phyloP scores from a whole-genome alignment of 176 grass and related monocot genomes.

The Puya raimondii region DNA sequence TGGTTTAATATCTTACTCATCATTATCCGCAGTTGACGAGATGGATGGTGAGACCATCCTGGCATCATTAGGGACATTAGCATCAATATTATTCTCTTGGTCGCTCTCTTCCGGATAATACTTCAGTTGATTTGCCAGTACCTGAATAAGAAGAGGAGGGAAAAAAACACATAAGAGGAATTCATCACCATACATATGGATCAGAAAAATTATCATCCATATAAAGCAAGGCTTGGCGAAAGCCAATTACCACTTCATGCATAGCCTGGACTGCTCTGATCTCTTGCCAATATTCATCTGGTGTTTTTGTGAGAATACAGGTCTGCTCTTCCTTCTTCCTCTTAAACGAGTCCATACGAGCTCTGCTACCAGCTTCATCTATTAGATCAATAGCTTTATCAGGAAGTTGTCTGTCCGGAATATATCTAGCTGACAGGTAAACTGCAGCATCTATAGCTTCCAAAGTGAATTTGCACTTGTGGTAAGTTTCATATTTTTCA shows the following conservation, averaged over 20 bases:
- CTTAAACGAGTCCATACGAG: conserved; percentile 85
- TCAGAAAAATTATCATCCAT: conserved; percentile 1
- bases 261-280: conserved; percentile 87
- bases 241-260: conserved; percentile 67
- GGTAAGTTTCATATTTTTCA: conserved; percentile 75
- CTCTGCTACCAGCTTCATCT: conserved; percentile 94
- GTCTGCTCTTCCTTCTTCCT: conserved; percentile 72
- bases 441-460: conserved; percentile 86
- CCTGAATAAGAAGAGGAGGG: conserved; percentile 32
- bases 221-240: conserved; percentile 6
- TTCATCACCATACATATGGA: conserved; percentile 20
- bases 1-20: conserved; percentile 46
- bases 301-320: conserved; percentile 72
- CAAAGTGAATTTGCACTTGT: conserved; percentile 86
- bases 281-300: conserved; percentile 93
- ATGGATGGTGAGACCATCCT: conserved; percentile 19
- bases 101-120: conserved; percentile 55
- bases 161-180: conserved; percentile 14
- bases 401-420: conserved; percentile 84
- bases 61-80: conserved; percentile 22
- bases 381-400: conserved; percentile 99
- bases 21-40: conserved; percentile 12
- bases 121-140: conserved; percentile 67
- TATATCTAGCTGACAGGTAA: conserved; percentile 94
- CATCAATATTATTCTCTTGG: conserved; percentile 26